phyloP scores from a whole-genome alignment of 169 alveolate genomes.

The Theileria parva region DNA sequence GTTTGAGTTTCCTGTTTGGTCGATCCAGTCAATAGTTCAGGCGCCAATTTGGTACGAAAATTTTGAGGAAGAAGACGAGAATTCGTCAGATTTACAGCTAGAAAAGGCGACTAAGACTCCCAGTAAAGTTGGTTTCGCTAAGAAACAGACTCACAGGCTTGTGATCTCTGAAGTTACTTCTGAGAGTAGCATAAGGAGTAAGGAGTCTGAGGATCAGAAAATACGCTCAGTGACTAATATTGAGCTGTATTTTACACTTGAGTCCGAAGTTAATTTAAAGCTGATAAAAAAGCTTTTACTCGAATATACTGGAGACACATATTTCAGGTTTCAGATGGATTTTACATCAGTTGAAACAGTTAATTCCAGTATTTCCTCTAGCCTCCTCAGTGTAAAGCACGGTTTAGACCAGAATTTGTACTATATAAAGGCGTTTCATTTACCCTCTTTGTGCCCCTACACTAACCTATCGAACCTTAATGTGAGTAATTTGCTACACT shows the following conservation, averaged over 20 bases:
- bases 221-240: background rate
- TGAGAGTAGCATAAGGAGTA: background rate
- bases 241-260: conserved; percentile 2
- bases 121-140: background rate
- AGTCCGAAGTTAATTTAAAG: background rate
- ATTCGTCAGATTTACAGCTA: background rate
- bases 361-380: conserved; percentile 3
- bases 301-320: background rate
- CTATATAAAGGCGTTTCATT: conserved; percentile 21
- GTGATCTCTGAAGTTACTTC: background rate
- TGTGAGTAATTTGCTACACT: conserved; percentile 15
- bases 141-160: too few relatives aligned
- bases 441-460: conserved; percentile 52
- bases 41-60: conserved; percentile 64
- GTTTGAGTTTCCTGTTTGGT: conserved; percentile 40
- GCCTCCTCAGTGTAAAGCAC: conserved; percentile 42
- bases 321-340: conserved; percentile 24
- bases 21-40: conserved; percentile 53
- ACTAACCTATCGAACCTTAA: conserved; percentile 11
- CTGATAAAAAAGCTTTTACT: background rate
- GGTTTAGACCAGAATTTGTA: conserved; percentile 59
- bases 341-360: conserved; percentile 32
- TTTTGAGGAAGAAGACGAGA: conserved; percentile 3
- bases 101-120: background rate
- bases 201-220: background rate